Evolutionary conservation across 2,329 filamentous ascomycete genomes (phyloP), one percentile per base, ranked within the genome.

Genomic region (Plectosphaerella sp.): DNA sequence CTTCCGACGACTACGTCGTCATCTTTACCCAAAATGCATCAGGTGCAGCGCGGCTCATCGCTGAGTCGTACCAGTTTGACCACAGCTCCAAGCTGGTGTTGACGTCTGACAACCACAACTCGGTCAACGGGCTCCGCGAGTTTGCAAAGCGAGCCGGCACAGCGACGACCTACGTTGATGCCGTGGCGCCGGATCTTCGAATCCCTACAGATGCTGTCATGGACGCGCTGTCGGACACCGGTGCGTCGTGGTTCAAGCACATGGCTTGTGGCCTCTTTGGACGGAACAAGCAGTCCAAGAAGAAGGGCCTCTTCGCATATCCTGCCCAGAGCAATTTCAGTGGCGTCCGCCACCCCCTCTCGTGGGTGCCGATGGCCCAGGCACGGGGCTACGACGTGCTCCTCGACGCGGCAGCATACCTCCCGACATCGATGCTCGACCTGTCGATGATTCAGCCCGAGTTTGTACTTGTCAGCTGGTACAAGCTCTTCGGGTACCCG

Each of bases 241-340:
- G 28, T 33, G 28, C 4, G 2, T 33, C 28, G 28, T 33, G 28
- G 28, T 33, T 33, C 28, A 33, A 33, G 28, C 28, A 33, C 28
- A 33, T 33, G 28, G 11, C 5, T 16, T 24, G 35, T 37, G 52
- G 47, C 11, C 46, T 50, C 9, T 52, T 47, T 24, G 10, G n/a
- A 16, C 15, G 37, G 36, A 37, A 39, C 12, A 39, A 36, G 16
- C 7, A 22, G 22, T n/a, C 3, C 6, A 11, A 45, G 48, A 45
- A 45, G 36, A 56, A 55, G 16, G 68, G 69, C 8, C 61, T 76
- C 16, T 73, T 76, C 53, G 72, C 72, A 4, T 76, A 72, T 57
- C 73, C 73, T 4, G 73, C 72, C 0, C 73, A 76, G 57, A 73
- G 69, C 54, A 76, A 76, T 56, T 74, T 75, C 51, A 69, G 62